These are phyloP conservation scores for Kwoniella newhampshirensis DNA, from an alignment of 768 basidiomycete species.

Conservation along the genomic window DNA sequence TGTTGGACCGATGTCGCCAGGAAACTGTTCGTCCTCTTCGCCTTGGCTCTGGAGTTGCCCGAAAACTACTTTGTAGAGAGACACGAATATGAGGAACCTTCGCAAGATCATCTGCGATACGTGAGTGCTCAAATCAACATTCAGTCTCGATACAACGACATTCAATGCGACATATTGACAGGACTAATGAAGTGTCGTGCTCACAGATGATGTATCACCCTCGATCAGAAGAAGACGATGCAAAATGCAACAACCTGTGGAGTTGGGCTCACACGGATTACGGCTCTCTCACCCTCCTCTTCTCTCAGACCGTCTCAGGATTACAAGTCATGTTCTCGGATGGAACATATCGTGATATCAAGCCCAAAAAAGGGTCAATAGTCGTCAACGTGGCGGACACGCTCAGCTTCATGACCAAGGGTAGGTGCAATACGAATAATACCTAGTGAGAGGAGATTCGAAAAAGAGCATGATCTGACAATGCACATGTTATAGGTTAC, in stretches of 20 bases:
- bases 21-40: slow-evolving; percentile 51
- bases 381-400: slow-evolving; percentile 52
- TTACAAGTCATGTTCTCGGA: slow-evolving; percentile 55
- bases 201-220: slow-evolving; percentile 64
- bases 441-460: too few species aligned
- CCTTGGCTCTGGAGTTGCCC: slow-evolving; percentile 36
- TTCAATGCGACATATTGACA: too few species aligned
- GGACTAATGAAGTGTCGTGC: background rate
- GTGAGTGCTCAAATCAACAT: slow-evolving; percentile 2
- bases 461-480: too few species aligned
- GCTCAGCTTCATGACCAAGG: slow-evolving; percentile 47
- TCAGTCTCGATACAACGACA: slow-evolving; percentile 39
- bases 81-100: slow-evolving; percentile 44
- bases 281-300: slow-evolving; percentile 55
- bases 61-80: slow-evolving; percentile 42
- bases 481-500: slow-evolving; percentile 15
- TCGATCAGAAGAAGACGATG: slow-evolving; percentile 35
- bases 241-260: slow-evolving; percentile 38
- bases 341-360: slow-evolving; percentile 54
- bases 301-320: slow-evolving; percentile 54
- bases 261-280: slow-evolving; percentile 36
- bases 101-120: slow-evolving; percentile 56
- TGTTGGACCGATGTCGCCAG: slow-evolving; percentile 52
- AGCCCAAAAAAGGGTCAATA: slow-evolving; percentile 51
- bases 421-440: slow-evolving; percentile 10